phyloP scores from a whole-genome alignment of 306 rosid genomes.

The Sophora flavescens region DNA sequence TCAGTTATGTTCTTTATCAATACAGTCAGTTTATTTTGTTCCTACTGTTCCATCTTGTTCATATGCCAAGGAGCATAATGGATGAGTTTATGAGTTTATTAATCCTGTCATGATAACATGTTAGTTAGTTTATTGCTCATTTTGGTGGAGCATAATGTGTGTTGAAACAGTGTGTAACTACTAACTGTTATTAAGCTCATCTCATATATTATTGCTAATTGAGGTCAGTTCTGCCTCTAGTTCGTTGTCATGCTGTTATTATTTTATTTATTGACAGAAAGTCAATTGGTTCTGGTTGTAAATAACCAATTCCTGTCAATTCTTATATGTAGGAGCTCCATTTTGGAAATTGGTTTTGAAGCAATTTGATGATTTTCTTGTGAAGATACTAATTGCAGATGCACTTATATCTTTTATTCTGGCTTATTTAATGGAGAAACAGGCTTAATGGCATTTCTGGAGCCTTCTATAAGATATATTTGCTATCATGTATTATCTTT shows the following conservation, averaged over 20 bases:
- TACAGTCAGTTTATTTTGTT: too few species aligned
- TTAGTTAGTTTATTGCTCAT: too few species aligned
- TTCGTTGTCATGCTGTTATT: conserved; percentile 24
- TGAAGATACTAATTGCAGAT: conserved; percentile 87
- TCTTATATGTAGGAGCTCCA: conserved; percentile 77
- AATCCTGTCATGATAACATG: too few species aligned
- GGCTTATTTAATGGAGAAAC: conserved; percentile 96
- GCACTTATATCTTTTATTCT: conserved; percentile 86
- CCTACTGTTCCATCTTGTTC: too few species aligned
- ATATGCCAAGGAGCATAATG: too few species aligned
- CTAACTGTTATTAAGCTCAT: conserved; percentile 4
- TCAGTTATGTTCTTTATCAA: too few species aligned
- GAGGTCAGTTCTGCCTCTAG: conserved; percentile 33
- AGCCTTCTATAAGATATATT: conserved; percentile 82
- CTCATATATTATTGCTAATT: conserved; percentile 32
- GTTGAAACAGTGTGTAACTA: too few species aligned
- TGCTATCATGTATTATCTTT: conserved; percentile 14
- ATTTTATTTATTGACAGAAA: conserved; percentile 8
- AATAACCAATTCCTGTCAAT: conserved; percentile 41
- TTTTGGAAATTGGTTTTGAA: conserved; percentile 96
- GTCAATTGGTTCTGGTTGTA: conserved; percentile 20
- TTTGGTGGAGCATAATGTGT: too few species aligned
- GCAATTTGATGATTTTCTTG: conserved; percentile 97
- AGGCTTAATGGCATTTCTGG: conserved; percentile 92
- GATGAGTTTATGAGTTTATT: too few species aligned